A percentile compares a stretch with the other conserved stretches of the same genome.
Conservation (phyloP, 768 basidiomycete genomes). For the Kwoniella pini region DNA sequence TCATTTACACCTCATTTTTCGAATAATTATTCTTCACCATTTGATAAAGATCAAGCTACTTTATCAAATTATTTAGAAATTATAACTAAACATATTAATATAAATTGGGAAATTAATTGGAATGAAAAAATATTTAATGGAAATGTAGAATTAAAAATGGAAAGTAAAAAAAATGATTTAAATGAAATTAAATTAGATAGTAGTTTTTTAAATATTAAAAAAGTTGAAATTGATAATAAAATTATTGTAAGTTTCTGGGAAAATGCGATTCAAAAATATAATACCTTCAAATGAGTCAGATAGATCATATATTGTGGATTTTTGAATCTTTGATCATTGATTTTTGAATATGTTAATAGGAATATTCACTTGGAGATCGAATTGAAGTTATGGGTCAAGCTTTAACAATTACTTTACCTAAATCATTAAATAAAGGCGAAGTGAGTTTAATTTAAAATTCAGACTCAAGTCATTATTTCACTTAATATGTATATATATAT, state of each 20-base stretch:
- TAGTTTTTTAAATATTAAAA: slow-evolving; percentile 64
- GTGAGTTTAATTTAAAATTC: slow-evolving; percentile 12
- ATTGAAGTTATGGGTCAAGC: slow-evolving; percentile 72
- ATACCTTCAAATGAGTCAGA: too few species aligned
- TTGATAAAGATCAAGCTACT: slow-evolving; percentile 59
- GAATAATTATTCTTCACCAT: neutral
- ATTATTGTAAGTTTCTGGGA: slow-evolving; percentile 56
- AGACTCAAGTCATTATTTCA: too few species aligned
- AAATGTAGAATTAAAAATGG: slow-evolving; percentile 65
- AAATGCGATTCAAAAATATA: neutral
- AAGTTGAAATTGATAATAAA: slow-evolving; percentile 61
- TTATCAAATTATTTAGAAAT: slow-evolving; percentile 78
- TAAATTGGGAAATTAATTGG: slow-evolving; percentile 83
- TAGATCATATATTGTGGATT: too few species aligned
- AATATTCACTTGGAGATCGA: slow-evolving; percentile 27
- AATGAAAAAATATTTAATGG: slow-evolving; percentile 64
- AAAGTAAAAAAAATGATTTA: slow-evolving; percentile 59
- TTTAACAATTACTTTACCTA: slow-evolving; percentile 64
- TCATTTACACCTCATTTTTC: slow-evolving; percentile 31
- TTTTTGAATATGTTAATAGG: too few species aligned
- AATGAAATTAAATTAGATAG: slow-evolving; percentile 69
- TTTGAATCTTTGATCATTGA: too few species aligned
- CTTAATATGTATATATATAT: too few species aligned
- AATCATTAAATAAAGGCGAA: slow-evolving; percentile 50
- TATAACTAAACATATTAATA: slow-evolving; percentile 65